Percentiles rank a stretch among this genome's conserved stretches.
Conservation (phyloP, 164 flowering plant genomes). For the Kalanchoe fedtschenkoi region DNA sequence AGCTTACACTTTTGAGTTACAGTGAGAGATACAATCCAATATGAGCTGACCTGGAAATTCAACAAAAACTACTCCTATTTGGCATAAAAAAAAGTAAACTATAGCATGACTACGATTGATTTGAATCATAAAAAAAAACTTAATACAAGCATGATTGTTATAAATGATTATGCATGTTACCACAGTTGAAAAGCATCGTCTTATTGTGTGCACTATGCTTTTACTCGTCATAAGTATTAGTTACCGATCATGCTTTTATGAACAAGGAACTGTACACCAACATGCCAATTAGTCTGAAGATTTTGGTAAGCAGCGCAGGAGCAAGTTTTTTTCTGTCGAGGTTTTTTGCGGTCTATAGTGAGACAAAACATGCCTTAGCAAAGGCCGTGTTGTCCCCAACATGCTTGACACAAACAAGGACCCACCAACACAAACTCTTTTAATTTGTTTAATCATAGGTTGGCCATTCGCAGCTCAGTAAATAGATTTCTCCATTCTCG, state of each 20-base stretch:
- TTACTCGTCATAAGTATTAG: background rate
- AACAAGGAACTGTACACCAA: background rate
- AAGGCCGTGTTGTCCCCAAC: background rate
- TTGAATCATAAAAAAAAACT: too few species aligned
- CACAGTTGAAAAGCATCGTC: background rate
- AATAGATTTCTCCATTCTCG: background rate
- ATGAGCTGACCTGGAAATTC: too few species aligned
- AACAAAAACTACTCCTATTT: too few species aligned
- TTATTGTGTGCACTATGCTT: background rate
- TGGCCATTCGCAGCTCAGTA: background rate
- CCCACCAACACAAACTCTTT: background rate
- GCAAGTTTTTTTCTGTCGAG: background rate
- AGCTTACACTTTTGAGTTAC: too few species aligned
- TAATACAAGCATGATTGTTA: background rate
- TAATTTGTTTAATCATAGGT: background rate
- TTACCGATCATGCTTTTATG: background rate
- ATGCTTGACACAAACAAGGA: conserved; percentile 1
- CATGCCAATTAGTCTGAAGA: background rate
- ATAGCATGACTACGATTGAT: too few species aligned
- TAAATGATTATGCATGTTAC: background rate
- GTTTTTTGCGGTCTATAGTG: background rate
- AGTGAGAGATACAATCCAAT: too few species aligned
- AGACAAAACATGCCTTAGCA: conserved; percentile 5
- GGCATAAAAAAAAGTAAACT: too few species aligned
- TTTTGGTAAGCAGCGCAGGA: background rate